A percentile compares a stretch with the other conserved stretches of the same genome.
phyloP scores from a whole-genome alignment of 2,329 filamentous ascomycete species.

The Madurella mycetomatis region DNA sequence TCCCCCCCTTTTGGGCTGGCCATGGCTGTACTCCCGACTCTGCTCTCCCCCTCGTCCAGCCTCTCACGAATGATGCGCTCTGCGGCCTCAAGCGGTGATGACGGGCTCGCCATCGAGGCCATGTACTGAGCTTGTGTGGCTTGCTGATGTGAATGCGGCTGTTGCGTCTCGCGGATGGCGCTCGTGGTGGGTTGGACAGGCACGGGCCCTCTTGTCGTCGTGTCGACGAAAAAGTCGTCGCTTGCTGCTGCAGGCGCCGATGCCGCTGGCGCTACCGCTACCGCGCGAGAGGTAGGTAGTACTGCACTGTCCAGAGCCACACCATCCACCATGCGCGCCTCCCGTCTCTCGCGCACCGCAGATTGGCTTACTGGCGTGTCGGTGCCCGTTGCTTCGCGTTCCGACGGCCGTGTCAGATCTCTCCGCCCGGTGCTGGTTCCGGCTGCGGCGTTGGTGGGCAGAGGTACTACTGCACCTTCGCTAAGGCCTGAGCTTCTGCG shows the following conservation, averaged over 20 bases:
- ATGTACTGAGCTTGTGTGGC: conserved; percentile 19
- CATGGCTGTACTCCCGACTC: conserved; percentile 35
- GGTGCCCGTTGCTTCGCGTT: conserved; percentile 19
- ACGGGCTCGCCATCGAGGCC: conserved; percentile 8
- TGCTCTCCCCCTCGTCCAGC: conserved; percentile 48
- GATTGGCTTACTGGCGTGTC: conserved; percentile 45
- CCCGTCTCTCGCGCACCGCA: conserved; percentile 48
- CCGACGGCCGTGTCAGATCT: conserved; percentile 27
- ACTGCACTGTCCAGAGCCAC: conserved; percentile 53
- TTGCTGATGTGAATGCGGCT: conserved; percentile 21
- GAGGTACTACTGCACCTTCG: conserved; percentile 34
- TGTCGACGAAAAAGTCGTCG: conserved; percentile 59
- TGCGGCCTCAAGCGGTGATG: conserved; percentile 47
- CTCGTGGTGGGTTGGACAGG: conserved; percentile 38
- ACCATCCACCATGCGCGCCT: conserved; percentile 64
- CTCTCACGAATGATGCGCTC: conserved; percentile 61
- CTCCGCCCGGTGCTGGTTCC: conserved; percentile 1
- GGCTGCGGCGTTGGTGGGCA: conserved; percentile 20
- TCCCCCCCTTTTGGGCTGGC: conserved; percentile 43
- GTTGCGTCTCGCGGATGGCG: conserved; percentile 35
- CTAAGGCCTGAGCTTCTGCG: conserved; percentile 50
- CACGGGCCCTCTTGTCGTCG: conserved; percentile 55
- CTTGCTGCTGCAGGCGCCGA: conserved; percentile 31
- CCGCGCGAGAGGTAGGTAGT: conserved; percentile 5
- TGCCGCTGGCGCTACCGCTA: too few relatives aligned